Evolutionary conservation across 148 eudicot genomes (phyloP), one percentile per base, ranked within the genome.

Genomic region (Selenicereus undatus): DNA sequence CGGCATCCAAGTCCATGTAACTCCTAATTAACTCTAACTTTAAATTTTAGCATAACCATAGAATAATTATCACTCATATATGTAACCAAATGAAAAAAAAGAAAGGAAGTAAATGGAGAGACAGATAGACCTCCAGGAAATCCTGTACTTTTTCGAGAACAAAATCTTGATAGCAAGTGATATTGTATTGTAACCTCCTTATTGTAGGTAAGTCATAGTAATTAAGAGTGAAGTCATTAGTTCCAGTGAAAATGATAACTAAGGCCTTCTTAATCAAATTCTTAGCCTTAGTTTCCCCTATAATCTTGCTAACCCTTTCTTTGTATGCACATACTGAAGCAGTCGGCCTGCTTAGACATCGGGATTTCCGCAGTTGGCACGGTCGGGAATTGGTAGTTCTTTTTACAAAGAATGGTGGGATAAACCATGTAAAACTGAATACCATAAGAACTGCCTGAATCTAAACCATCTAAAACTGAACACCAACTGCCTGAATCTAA

Each of bases 151-250:
- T 85, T 29, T 74, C 21, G 24, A 83, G 88, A 54, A 91, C 77
- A 75, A 84, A 87, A 64, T 87, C 81, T 51, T 89, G 90, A 81
- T 90, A 88, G 9, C 76, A 79, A 45, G 81, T 72, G 43, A 88
- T 62, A 22, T 76, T 62, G 69, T 80, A 87, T 69, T 84, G 82
- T 35, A 84, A 12, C 71, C 83, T 83, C 82, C 87, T 86, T 0
- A 81, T 76, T 0, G 82, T 76, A 42, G 89, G 89, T 17, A 85
- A n/a, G 51, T 85, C 90, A 81, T 90, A 89, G 81, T 76, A 90
- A 81, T 86, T 89, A 60, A 90, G 72, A 71, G 79, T 69, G 27
- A 92, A 86, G 78, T 91, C 95, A 77, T 91, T 87, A 29, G 84
- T 84, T 51, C 90, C 95, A 7, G 89, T 88, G 83, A 85, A 86